A percentile compares a stretch with the other conserved stretches of the same genome.
These are phyloP conservation scores for Takashimella tepidaria DNA, from an alignment of 1,284 basidiomycete species.

Conservation along the genomic window DNA sequence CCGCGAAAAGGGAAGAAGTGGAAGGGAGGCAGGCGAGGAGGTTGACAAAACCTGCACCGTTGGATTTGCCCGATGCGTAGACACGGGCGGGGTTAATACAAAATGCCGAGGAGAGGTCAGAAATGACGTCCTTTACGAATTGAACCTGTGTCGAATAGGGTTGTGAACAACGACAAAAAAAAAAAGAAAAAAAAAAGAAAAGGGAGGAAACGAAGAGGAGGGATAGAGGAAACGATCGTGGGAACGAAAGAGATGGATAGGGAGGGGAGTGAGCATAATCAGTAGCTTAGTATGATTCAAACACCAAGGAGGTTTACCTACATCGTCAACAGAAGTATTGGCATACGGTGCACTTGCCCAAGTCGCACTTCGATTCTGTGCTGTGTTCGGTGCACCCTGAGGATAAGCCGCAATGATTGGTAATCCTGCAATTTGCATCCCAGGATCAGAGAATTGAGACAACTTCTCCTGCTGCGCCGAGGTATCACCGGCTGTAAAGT, in stretches of 20 bases:
- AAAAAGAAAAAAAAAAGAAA: not conserved
- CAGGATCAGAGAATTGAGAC: conserved; percentile 21
- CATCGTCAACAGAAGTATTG: conserved; percentile 28
- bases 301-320: too few relatives aligned
- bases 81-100: conserved; percentile 15
- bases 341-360: conserved; percentile 27
- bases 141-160: conserved; percentile 12
- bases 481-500: conserved; percentile 18
- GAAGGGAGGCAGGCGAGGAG: conserved; percentile 21
- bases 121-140: conserved; percentile 25
- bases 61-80: conserved; percentile 28
- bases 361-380: conserved; percentile 20
- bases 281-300: too few relatives aligned
- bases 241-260: too few relatives aligned
- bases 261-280: too few relatives aligned
- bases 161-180: not conserved
- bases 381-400: conserved; percentile 24
- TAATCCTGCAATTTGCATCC: conserved; percentile 14
- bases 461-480: conserved; percentile 20
- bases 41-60: conserved; percentile 25
- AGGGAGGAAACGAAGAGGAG: not conserved
- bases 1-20: conserved; percentile 24
- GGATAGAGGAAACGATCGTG: too few relatives aligned
- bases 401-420: conserved; percentile 25
- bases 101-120: conserved; percentile 15